Conservation (phyloP, 805 yeast genomes). For the Hanseniaspora singularis region DNA sequence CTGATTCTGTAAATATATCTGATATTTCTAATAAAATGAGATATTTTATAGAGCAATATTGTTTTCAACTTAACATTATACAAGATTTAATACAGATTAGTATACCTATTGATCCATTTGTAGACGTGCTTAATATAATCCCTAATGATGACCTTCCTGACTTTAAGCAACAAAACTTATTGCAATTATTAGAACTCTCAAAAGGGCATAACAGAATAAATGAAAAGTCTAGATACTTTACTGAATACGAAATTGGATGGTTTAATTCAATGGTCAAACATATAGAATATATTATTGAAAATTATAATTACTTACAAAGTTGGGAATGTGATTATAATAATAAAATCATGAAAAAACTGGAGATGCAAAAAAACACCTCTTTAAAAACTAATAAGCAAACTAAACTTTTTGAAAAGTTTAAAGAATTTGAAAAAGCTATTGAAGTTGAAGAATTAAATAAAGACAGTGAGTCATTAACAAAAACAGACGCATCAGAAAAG, state of each 20-base stretch:
- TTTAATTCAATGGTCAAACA: neutral
- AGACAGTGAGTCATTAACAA: neutral
- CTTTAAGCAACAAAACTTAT: neutral
- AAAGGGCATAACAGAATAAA: neutral
- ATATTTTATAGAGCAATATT: constrained; percentile 11
- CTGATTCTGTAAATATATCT: neutral
- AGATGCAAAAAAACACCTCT: neutral
- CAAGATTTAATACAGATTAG: constrained; percentile 12
- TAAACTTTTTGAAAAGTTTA: neutral
- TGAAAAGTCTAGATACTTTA: neutral
- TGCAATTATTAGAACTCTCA: constrained; percentile 2
- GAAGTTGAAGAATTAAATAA: neutral
- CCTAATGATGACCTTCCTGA: constrained; percentile 9
- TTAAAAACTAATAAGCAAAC: neutral
- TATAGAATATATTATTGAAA: constrained; percentile 3
- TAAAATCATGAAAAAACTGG: neutral
- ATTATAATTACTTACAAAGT: constrained; percentile 1
- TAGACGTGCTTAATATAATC: constrained; percentile 7
- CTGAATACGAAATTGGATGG: constrained; percentile 9
- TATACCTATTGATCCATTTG: constrained; percentile 14
- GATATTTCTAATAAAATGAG: constrained; percentile 3
- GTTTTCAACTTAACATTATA: constrained; percentile 9
- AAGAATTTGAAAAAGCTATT: neutral
- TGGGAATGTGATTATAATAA: constrained; percentile 7
- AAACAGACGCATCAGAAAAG: neutral